phyloP scores from a whole-genome alignment of 75 land plant genomes.

The Picea sitchensis region DNA sequence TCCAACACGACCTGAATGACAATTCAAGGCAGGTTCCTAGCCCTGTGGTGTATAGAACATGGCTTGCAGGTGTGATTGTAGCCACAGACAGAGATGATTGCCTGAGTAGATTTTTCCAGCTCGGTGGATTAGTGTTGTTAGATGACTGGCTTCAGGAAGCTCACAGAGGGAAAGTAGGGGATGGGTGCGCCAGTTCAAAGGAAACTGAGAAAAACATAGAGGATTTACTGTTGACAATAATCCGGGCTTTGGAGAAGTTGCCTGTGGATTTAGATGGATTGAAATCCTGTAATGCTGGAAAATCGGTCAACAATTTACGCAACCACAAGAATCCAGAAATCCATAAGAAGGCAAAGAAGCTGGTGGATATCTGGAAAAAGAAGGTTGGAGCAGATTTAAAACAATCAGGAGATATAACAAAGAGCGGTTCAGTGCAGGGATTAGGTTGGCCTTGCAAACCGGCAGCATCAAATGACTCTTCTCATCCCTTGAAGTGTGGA shows the following conservation, averaged over 20 bases:
- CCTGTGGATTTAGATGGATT: constrained; percentile 49
- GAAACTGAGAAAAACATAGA: constrained; percentile 38
- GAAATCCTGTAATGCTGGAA: constrained; percentile 42
- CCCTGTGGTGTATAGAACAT: constrained; percentile 21
- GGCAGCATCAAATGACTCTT: constrained; percentile 16
- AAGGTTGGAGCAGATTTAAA: constrained; percentile 43
- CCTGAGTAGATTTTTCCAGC: constrained; percentile 26
- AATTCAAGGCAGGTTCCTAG: constrained; percentile 22
- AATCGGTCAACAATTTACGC: constrained; percentile 40
- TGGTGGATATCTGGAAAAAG: constrained; percentile 50
- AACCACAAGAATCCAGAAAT: constrained; percentile 32
- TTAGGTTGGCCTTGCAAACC: neutral
- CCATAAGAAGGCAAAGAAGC: constrained; percentile 43
- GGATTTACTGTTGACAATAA: constrained; percentile 31
- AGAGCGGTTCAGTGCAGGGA: too few species aligned
- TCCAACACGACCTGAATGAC: constrained; percentile 22
- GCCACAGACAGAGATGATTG: constrained; percentile 45
- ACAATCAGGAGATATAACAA: neutral
- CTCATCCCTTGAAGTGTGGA: too few species aligned
- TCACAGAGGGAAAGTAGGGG: constrained; percentile 44
- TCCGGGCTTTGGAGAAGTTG: constrained; percentile 39
- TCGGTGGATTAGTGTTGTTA: constrained; percentile 37
- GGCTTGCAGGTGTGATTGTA: constrained; percentile 32
- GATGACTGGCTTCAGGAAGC: constrained; percentile 60
- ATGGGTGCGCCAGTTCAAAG: constrained; percentile 18